Base-by-base conservation (phyloP, 176 grass and related monocot species). In the Avena atlantica region DNA sequence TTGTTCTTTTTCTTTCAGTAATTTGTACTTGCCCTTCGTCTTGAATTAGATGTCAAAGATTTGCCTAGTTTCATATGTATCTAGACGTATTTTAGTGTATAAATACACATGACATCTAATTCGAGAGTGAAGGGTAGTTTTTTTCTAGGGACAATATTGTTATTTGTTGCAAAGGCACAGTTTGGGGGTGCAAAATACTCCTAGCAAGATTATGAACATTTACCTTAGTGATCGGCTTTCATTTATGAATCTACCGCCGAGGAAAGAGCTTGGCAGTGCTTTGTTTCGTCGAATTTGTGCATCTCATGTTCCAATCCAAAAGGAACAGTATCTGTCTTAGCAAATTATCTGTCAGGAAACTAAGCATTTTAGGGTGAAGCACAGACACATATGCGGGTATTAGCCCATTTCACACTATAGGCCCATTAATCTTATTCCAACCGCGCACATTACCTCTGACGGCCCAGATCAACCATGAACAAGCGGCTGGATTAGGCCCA, bases 381-480 rank as follows among this genome's bases (percentile, higher is more conserved):
- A 19, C 14, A 19, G 14, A 36, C 65, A 17, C 12, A 14, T 36
- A 19, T 17, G 5, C 2, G 1, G 12, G 37, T 9, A 45, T 21
- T 1, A 25, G 44, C 45, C n/a, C 45, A 51, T 50, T 51, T 51
- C 23, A 49, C n/a, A 50, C n/a, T 27, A 3, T 14, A 50, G 47
- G 47, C 47, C n/a, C 17, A 20, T 70, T 25, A 9, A 20, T 74
- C 12, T 21, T 74, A 24, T 8, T 44, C 70, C 70, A 73, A 14
- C 70, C 4, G 23, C 52, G 34, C 55, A 56, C 29, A 19, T 15
- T 12, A 5, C 9, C 40, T 40, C 21, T 81, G 47, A 82, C 63
- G 86, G 78, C 25, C 56, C 31, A 78, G 77, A 81, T 91, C 29
- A 17, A 81, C 29, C 5, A 57, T 21, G 9, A 52, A 5, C 14